phyloP scores from a whole-genome alignment of 129 eudicot genomes.

The Artemisia tridentata region DNA sequence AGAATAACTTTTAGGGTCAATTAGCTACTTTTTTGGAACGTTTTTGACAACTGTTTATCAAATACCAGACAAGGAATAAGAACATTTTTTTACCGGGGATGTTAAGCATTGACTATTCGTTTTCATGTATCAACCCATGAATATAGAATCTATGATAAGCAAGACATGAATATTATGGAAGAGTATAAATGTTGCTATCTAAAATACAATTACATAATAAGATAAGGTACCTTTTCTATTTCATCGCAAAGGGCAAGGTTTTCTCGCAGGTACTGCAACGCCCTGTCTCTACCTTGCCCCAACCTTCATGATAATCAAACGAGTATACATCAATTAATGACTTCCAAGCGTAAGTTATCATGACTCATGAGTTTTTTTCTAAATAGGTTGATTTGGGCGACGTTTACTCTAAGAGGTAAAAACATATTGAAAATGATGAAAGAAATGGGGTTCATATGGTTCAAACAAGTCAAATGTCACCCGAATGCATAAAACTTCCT shows the following conservation, averaged over 20 bases:
- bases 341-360: background rate
- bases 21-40: background rate
- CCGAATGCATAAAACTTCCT: background rate
- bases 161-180: background rate
- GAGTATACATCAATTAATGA: background rate
- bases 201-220: background rate
- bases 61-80: background rate
- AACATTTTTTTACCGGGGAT: background rate
- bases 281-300: slow-evolving; percentile 97
- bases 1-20: background rate
- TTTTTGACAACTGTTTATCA: background rate
- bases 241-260: slow-evolving; percentile 71
- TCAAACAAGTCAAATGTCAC: background rate
- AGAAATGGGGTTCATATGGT: background rate
- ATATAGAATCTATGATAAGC: slow-evolving; percentile 1
- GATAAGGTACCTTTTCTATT: slow-evolving; percentile 70
- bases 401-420: background rate
- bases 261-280: slow-evolving; percentile 82
- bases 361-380: background rate
- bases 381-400: no score
- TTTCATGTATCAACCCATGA: background rate
- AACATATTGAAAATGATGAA: background rate
- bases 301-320: slow-evolving; percentile 43
- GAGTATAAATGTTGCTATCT: background rate
- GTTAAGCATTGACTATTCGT: background rate